A percentile compares a stretch with the other conserved stretches of the same genome.
Conservation (phyloP, 1,139 yeast species). For the Zygoascus hellenicus region DNA sequence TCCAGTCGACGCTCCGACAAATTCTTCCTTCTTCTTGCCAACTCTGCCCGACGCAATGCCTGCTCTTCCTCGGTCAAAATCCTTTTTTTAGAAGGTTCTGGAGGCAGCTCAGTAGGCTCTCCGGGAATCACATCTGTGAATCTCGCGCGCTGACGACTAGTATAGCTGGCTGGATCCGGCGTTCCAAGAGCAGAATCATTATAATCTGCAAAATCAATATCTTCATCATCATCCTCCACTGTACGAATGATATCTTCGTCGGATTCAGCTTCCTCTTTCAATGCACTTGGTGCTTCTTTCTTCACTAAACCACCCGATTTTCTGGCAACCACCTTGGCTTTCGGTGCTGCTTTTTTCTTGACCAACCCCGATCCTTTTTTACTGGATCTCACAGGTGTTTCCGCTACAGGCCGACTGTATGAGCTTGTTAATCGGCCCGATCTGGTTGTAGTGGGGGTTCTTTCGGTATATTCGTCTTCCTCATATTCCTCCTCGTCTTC, state of each 20-base stretch:
- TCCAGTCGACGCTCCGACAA: slow-evolving; percentile 76
- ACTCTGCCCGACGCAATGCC: slow-evolving; percentile 76
- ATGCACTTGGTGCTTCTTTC: slow-evolving; percentile 12
- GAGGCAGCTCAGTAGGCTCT: slow-evolving; percentile 27
- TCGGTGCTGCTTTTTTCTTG: slow-evolving; percentile 7
- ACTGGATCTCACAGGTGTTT: slow-evolving; percentile 8
- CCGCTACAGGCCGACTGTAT: slow-evolving; percentile 7
- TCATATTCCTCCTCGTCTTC: slow-evolving; percentile 22
- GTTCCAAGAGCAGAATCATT: slow-evolving; percentile 23
- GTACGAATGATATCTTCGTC: slow-evolving; percentile 15
- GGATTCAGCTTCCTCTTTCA: slow-evolving; percentile 23
- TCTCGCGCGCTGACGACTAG: slow-evolving; percentile 39
- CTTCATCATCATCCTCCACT: slow-evolving; percentile 16
- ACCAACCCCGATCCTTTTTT: slow-evolving; percentile 8
- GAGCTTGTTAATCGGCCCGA: slow-evolving; percentile 2
- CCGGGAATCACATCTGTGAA: slow-evolving; percentile 25
- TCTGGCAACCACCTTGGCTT: slow-evolving; percentile 3
- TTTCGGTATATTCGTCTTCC: slow-evolving; percentile 23
- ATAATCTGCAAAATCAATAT: slow-evolving; percentile 26
- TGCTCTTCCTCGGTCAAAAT: slow-evolving; percentile 77
- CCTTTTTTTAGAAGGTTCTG: slow-evolving; percentile 36
- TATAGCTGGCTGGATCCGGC: slow-evolving; percentile 23
- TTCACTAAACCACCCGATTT: slow-evolving; percentile 11
- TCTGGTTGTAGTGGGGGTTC: slow-evolving; percentile 10
- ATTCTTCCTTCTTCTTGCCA: slow-evolving; percentile 82